Conservation (phyloP, 2,329 filamentous ascomycete species). For the Neofusicoccum cordaticola region DNA sequence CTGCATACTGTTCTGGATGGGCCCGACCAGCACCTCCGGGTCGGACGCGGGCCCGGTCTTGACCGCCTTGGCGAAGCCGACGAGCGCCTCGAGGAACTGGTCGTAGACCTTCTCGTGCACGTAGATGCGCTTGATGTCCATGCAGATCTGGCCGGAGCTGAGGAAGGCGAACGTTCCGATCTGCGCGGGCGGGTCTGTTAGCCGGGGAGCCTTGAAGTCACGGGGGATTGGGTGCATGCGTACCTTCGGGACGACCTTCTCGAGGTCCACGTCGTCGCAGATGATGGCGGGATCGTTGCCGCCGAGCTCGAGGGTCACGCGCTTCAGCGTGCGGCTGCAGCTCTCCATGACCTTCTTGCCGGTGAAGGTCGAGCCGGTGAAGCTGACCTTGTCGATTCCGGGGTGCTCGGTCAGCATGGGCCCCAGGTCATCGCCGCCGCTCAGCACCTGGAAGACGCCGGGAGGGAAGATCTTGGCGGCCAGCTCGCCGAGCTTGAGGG, state of each 20-base stretch:
- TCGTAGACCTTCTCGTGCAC: conserved; percentile 61
- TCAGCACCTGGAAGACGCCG: conserved; percentile 59
- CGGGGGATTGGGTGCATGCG: background rate
- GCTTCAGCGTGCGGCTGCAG: conserved; percentile 56
- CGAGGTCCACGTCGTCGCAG: conserved; percentile 51
- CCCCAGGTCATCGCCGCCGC: conserved; percentile 59
- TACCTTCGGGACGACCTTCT: conserved; percentile 36
- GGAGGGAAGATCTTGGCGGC: conserved; percentile 57
- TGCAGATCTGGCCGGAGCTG: conserved; percentile 54
- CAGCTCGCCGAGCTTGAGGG: conserved; percentile 59
- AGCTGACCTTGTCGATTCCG: conserved; percentile 59
- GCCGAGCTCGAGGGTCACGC: conserved; percentile 60
- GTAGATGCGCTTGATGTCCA: conserved; percentile 53
- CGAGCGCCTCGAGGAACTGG: conserved; percentile 49
- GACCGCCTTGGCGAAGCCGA: conserved; percentile 44
- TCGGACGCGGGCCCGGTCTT: conserved; percentile 39
- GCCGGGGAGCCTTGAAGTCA: background rate
- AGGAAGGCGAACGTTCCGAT: conserved; percentile 52
- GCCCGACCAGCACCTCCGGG: conserved; percentile 52
- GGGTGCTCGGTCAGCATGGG: conserved; percentile 59
- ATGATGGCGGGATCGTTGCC: conserved; percentile 62
- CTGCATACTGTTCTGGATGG: conserved; percentile 64
- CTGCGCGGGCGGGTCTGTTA: conserved; percentile 22
- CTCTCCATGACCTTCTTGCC: conserved; percentile 59
- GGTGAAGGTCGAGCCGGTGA: conserved; percentile 60